Conservation (phyloP, 2,329 filamentous ascomycete species). For the Sporothrix dimorphospora region DNA sequence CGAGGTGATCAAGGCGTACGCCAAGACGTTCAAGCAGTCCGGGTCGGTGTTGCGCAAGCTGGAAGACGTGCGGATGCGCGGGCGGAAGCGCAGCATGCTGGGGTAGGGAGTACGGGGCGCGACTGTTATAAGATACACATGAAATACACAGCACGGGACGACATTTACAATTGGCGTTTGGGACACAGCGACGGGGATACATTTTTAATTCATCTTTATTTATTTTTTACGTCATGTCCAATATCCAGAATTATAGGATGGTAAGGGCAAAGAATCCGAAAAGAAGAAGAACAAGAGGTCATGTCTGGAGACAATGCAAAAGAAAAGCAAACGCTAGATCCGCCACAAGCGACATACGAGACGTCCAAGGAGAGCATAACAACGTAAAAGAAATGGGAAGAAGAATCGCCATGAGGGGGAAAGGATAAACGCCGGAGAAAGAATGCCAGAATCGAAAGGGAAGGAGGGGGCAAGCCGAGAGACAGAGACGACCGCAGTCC, state of each 20-base stretch:
- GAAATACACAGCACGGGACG: not conserved
- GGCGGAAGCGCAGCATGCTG: conserved; percentile 95
- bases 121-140: not conserved
- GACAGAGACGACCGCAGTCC: not conserved
- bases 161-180: conserved; percentile 5
- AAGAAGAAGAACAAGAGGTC: not conserved
- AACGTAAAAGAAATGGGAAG: not conserved
- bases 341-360: not conserved
- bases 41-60: conserved; percentile 75
- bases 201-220: not conserved
- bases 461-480: not conserved
- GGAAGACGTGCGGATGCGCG: conserved; percentile 91
- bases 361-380: conserved; percentile 22
- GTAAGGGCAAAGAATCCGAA: not conserved
- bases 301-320: conserved; percentile 35
- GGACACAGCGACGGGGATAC: not conserved
- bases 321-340: conserved; percentile 28
- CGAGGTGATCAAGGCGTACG: conserved; percentile 75
- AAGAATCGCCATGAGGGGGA: conserved; percentile 7
- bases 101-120: conserved; percentile 55
- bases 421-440: not conserved
- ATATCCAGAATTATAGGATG: not conserved
- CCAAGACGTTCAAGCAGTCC: conserved; percentile 73
- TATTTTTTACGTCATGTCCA: not conserved
- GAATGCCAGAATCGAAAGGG: not conserved